Percentiles rank a stretch among this genome's conserved stretches.
Conservation (phyloP, 495 filamentous ascomycete genomes). For the Penicillium herquei region DNA sequence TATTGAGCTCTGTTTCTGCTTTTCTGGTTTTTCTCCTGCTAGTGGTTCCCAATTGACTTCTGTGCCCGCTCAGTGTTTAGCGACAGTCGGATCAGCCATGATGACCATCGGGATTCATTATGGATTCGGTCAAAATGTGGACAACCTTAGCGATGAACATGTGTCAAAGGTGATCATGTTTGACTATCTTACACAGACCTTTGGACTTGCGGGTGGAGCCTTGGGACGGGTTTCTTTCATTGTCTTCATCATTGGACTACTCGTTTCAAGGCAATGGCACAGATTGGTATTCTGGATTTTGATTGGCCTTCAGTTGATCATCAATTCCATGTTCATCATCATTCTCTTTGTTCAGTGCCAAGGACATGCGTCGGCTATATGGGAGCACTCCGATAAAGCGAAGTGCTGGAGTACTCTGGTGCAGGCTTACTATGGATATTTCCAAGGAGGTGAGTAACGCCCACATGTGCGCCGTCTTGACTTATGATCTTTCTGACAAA, state of each 20-base stretch:
- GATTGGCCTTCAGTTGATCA: constrained; percentile 21
- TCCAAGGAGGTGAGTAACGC: constrained; percentile 34
- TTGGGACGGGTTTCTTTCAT: constrained; percentile 39
- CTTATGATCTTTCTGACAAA: neutral
- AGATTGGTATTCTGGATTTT: constrained; percentile 34
- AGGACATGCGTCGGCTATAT: constrained; percentile 33
- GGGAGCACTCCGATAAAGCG: constrained; percentile 31
- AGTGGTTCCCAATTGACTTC: neutral
- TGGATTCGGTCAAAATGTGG: constrained; percentile 24
- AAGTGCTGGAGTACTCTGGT: constrained; percentile 35
- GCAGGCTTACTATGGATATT: constrained; percentile 40
- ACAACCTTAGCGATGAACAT: constrained; percentile 1
- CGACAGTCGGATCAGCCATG: constrained; percentile 25
- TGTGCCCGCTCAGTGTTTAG: constrained; percentile 12
- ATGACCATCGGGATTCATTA: constrained; percentile 19
- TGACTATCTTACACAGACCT: constrained; percentile 28
- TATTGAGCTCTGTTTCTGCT: neutral
- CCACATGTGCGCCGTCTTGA: neutral
- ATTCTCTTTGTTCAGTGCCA: constrained; percentile 42
- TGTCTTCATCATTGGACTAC: constrained; percentile 35
- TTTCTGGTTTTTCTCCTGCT: neutral
- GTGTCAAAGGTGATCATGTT: constrained; percentile 24
- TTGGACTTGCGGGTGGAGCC: constrained; percentile 20
- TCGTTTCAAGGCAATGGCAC: constrained; percentile 30
- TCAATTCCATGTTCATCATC: constrained; percentile 29